phyloP scores from a whole-genome alignment of 2,329 filamentous ascomycete genomes.

The Hymenoscyphus salicellus region DNA sequence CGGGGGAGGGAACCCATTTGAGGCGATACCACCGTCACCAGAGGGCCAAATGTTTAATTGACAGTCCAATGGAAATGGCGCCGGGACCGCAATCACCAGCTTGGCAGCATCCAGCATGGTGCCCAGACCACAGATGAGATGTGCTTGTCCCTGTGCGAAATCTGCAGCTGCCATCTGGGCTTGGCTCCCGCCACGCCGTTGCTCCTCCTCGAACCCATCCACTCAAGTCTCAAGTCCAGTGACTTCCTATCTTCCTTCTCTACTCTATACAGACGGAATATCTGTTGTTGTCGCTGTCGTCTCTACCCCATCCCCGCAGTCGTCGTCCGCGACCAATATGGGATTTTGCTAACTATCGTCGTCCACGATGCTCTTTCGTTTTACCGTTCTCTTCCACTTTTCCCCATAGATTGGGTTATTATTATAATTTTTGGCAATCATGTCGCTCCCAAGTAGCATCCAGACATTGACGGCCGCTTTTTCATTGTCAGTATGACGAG shows the following conservation, averaged over 20 bases:
- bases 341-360: conserved; percentile 23
- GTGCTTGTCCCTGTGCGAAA: neutral
- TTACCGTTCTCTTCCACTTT: conserved; percentile 27
- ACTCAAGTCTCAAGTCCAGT: conserved; percentile 3
- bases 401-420: conserved; percentile 36
- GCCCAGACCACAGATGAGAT: too few relatives aligned
- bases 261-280: neutral
- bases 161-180: conserved; percentile 1
- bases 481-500: conserved; percentile 32
- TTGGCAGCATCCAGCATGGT: neutral
- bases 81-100: neutral
- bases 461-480: conserved; percentile 37
- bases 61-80: neutral
- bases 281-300: conserved; percentile 21
- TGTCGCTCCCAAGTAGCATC: conserved; percentile 33
- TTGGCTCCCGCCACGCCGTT: conserved; percentile 7
- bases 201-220: neutral
- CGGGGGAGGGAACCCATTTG: conserved; percentile 13
- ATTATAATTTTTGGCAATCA: conserved; percentile 27
- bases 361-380: conserved; percentile 28
- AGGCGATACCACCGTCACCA: conserved; percentile 12
- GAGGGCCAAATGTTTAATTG: neutral
- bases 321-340: conserved; percentile 18
- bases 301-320: neutral
- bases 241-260: conserved; percentile 12